Base-by-base conservation (phyloP, 73 alveolate genomes). In the Diophrys sp. region DNA sequence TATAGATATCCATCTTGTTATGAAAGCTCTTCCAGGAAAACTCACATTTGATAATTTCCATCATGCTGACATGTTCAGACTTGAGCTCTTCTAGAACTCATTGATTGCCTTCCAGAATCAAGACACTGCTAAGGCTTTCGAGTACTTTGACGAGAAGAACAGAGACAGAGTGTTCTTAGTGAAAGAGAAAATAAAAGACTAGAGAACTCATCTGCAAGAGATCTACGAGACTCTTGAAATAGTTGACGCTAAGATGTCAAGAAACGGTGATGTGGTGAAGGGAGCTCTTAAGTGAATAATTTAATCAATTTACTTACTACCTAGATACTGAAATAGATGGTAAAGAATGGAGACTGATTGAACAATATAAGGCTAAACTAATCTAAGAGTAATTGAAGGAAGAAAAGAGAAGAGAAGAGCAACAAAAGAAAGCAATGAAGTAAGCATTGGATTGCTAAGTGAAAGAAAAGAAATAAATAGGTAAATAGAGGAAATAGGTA, bases 141-240 rank as follows among this genome's bases (percentile, higher is more conserved):
- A 85, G 74, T 85, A 78, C 53, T 69, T 79, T 56, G 93, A 85
- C 34, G 88, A 79, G 69, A 85, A 79, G 33, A 85, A 85, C 70
- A 77, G 91, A 84, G 91, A 84, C 79, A 84, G 91, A 78, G 83
- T 84, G 0, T 28, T 29, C 11, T 32, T 44, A 24, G 91, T 84
- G 1, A 68, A 71, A 34, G 82, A 71, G 18, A 83, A 84, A 44
- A 72, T 84, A 23, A 28, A 26, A 31, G 75, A 84, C 31, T 56
- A 73, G 84, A 84, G 76, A 57, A 77, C 77, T 0, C 67, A 44
- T 54, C 75, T 84, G 34, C 23, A 30, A 14, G 84, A 70, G 44
- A 71, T 71, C 56, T 75, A 66, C 27, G 79, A 78, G 54, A 77
- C 67, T 67, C 74, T 84, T 8, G 84, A 84, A 33, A 27, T 77